A percentile compares a stretch with the other conserved stretches of the same genome.
Conservation (phyloP, 768 basidiomycete genomes). For the Mycena olivaceomarginata region DNA sequence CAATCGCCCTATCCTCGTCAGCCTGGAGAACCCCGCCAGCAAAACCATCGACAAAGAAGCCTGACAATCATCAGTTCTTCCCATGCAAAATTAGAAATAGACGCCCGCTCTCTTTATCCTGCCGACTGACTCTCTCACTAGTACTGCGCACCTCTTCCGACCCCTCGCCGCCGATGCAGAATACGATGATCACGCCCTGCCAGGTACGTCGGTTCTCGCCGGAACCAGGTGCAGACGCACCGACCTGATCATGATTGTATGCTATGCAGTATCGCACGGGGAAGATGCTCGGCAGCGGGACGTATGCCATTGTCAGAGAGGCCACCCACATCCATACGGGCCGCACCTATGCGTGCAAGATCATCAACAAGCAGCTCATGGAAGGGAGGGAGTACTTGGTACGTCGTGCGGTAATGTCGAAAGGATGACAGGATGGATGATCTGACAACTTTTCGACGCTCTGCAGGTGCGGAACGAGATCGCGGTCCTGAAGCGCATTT, state of each 20-base stretch:
- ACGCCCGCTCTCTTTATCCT: background rate
- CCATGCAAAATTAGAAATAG: slow-evolving; percentile 18
- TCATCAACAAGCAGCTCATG: slow-evolving; percentile 99
- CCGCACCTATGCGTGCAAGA: slow-evolving; percentile 99
- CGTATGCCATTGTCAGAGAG: slow-evolving; percentile 96
- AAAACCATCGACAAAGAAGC: background rate
- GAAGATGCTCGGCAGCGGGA: slow-evolving; percentile 91
- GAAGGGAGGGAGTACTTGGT: slow-evolving; percentile 99
- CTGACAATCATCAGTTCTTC: background rate
- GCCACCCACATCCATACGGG: slow-evolving; percentile 93
- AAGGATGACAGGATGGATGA: too few relatives aligned
- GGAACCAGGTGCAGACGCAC: background rate
- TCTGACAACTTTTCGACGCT: background rate
- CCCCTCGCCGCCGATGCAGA: background rate
- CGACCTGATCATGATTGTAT: background rate
- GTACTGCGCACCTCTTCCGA: background rate
- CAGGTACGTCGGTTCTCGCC: background rate
- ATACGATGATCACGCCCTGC: slow-evolving; percentile 3
- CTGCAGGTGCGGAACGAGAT: slow-evolving; percentile 96
- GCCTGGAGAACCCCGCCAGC: too few relatives aligned
- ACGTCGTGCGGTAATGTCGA: slow-evolving; percentile 44
- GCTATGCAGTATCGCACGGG: slow-evolving; percentile 85
- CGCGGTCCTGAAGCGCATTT: slow-evolving; percentile 93
- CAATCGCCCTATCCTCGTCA: too few relatives aligned
- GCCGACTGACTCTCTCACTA: background rate